These are phyloP conservation scores for Diutina ranongensis DNA, from an alignment of 1,139 yeast genomes.

Conservation along the genomic window DNA sequence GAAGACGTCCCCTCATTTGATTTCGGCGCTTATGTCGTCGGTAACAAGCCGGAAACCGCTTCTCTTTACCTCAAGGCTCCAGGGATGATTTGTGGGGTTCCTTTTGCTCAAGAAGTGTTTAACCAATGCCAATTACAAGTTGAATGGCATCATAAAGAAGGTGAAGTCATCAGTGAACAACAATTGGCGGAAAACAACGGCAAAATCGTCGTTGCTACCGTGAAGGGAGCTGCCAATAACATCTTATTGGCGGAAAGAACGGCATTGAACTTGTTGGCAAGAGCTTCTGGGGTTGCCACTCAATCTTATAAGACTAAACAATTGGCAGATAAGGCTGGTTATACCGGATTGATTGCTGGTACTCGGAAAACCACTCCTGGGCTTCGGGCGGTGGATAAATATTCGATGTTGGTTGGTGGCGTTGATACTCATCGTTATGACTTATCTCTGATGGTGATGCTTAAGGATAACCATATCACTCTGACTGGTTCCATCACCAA, in stretches of 20 bases:
- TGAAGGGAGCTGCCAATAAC: slow-evolving; percentile 71
- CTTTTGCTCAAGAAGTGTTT: slow-evolving; percentile 82
- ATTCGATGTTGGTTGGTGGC: slow-evolving; percentile 92
- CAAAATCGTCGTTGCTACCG: slow-evolving; percentile 65
- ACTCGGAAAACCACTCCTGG: slow-evolving; percentile 98
- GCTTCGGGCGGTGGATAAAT: slow-evolving; percentile 73
- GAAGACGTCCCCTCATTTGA: slow-evolving; percentile 94
- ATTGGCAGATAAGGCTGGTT: slow-evolving; percentile 63
- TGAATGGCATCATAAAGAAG: slow-evolving; percentile 68
- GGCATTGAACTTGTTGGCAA: slow-evolving; percentile 68
- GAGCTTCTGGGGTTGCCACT: slow-evolving; percentile 89
- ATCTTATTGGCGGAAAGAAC: slow-evolving; percentile 79
- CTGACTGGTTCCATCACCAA: slow-evolving; percentile 84
- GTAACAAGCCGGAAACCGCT: slow-evolving; percentile 58
- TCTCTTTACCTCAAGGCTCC: slow-evolving; percentile 69
- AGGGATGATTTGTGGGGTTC: slow-evolving; percentile 81
- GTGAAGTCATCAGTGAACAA: slow-evolving; percentile 35
- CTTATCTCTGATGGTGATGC: slow-evolving; percentile 89
- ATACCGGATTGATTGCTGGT: slow-evolving; percentile 84
- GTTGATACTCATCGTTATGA: slow-evolving; percentile 90
- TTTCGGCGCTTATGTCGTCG: slow-evolving; percentile 93
- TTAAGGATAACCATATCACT: slow-evolving; percentile 88
- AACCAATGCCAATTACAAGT: slow-evolving; percentile 60
- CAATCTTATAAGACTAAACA: slow-evolving; percentile 47
- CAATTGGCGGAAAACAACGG: slow-evolving; percentile 33